Conservation (phyloP, 441 rosid genomes). For the Adansonia gregorii region DNA sequence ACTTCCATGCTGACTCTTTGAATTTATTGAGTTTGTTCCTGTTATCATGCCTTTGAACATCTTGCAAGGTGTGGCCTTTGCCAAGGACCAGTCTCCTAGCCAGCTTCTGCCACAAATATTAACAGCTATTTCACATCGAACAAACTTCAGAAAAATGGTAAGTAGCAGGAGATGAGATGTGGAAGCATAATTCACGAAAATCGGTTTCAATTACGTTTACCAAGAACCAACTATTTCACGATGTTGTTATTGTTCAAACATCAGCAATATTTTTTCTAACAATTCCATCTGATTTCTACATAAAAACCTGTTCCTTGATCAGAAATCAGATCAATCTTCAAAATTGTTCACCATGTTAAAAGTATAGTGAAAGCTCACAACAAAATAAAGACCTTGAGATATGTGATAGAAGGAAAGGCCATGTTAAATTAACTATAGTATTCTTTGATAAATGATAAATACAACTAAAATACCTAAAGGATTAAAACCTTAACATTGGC, state of each 20-base stretch:
- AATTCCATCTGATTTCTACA: background rate
- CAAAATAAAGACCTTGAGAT: background rate
- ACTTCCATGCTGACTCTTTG: slow-evolving; percentile 95
- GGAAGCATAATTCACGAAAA: background rate
- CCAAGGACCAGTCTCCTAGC: slow-evolving; percentile 62
- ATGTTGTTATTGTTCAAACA: background rate
- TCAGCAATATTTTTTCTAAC: background rate
- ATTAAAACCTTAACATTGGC: background rate
- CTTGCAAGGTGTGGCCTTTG: slow-evolving; percentile 30
- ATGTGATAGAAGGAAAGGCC: background rate
- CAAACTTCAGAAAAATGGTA: background rate
- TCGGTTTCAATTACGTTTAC: background rate
- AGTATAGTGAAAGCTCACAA: background rate
- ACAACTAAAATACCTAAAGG: background rate
- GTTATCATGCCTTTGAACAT: slow-evolving; percentile 34
- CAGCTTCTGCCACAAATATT: slow-evolving; percentile 49
- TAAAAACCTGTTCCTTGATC: background rate
- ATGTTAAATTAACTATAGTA: background rate
- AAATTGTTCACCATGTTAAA: background rate
- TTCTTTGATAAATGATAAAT: background rate
- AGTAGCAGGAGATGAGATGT: slow-evolving; percentile 3
- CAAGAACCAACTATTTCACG: background rate
- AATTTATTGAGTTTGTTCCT: slow-evolving; percentile 63
- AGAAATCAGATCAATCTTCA: background rate
- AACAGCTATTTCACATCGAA: slow-evolving; percentile 2